phyloP scores from a whole-genome alignment of 73 alveolate species.

The Paraurostyla sp. region DNA sequence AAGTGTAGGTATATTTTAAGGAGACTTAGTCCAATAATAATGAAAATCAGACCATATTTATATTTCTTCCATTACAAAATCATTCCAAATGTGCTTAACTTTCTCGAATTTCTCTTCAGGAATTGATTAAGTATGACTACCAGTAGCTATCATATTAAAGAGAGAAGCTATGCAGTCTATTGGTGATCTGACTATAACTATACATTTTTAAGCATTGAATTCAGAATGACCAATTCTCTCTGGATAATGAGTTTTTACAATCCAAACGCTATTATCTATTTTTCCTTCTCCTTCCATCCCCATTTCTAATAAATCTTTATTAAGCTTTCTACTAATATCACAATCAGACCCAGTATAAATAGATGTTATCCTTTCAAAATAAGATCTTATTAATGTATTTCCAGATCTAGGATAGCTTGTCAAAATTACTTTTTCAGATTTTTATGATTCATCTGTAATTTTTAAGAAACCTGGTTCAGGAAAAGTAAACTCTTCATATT shows the following conservation, averaged over 20 bases:
- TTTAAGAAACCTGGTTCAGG: background rate
- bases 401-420: slow-evolving; percentile 76
- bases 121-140: slow-evolving; percentile 65
- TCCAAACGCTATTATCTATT: slow-evolving; percentile 65
- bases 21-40: slow-evolving; percentile 62
- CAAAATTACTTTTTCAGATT: background rate
- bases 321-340: slow-evolving; percentile 60
- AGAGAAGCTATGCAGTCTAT: slow-evolving; percentile 69
- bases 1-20: slow-evolving; percentile 59
- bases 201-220: slow-evolving; percentile 61
- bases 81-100: slow-evolving; percentile 53
- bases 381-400: slow-evolving; percentile 71
- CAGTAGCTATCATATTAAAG: slow-evolving; percentile 77
- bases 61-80: slow-evolving; percentile 64
- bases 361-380: slow-evolving; percentile 67
- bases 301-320: slow-evolving; percentile 59
- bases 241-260: slow-evolving; percentile 75
- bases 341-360: slow-evolving; percentile 76
- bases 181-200: slow-evolving; percentile 70
- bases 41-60: slow-evolving; percentile 76
- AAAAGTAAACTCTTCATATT: too few relatives aligned
- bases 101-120: slow-evolving; percentile 55
- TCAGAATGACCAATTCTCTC: slow-evolving; percentile 73
- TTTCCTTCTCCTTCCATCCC: slow-evolving; percentile 78
- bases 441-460: background rate